Evolutionary conservation across 768 basidiomycete genomes (phyloP), one percentile per base, ranked within the genome.

Genomic region (Rhodotorula toruloides): DNA sequence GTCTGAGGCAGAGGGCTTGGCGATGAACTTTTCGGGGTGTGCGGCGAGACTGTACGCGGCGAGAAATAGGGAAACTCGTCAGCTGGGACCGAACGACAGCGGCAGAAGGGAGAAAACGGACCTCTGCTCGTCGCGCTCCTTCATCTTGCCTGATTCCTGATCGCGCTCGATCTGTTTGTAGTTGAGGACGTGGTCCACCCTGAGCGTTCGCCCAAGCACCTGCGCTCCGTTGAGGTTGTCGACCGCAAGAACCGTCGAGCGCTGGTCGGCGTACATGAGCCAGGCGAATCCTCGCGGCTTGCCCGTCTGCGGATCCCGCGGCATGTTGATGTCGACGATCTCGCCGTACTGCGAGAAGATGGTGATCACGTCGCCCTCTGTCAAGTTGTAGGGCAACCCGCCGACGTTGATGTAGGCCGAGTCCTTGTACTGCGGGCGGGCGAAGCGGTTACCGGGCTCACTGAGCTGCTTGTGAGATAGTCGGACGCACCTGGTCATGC

Each of bases 331-430:
- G 74, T 99, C 91, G 81, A 91, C 87, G 40, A 97, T 83, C 75
- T 98, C 94, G n/a, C 94, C 94, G 79, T 89, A 97, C 92, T 99
- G 96, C 25, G 94, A 98, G 79, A 97, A 94, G 64, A 98, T 91
- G 22, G 91, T 86, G 71, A 98, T 88, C 25, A 99, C 90, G 76
- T 99, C 96, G 61, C 96, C 96, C 79, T 99, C 96, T 5, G 96
- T 96, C 54, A 98, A 81, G 71, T 92, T 91, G 73, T 82, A 84
- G 68, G 87, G 82, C 37, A 99, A 82, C 27, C 94, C 93, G 48
- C 96, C 93, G 61, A 90, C 81, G 77, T 91, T 96, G 72, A 99
- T 82, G 78, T 98, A 96, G 22, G 96, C 96, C 52, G 92, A 96
- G 78, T 97, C 93, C 50, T 67, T 70, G 63, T 74, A 67, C 67